Percentiles rank a stretch among this genome's conserved stretches.
These are phyloP conservation scores for Irpex sp. DNA, from an alignment of 1,284 basidiomycete genomes.

Conservation along the genomic window DNA sequence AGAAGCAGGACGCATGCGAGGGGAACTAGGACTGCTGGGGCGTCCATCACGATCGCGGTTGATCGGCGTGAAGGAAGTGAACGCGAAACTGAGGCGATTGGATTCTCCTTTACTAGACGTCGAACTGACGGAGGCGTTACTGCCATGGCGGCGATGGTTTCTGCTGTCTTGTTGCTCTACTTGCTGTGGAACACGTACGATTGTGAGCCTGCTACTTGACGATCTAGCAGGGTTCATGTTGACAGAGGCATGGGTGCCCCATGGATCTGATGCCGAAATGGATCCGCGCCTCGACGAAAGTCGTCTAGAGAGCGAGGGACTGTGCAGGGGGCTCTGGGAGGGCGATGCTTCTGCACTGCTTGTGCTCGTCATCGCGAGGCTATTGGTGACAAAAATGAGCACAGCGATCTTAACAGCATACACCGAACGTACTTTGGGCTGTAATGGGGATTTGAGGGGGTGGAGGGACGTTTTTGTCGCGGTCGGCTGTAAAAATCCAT, in stretches of 20 bases:
- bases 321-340: conserved; percentile 20
- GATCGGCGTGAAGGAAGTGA: conserved; percentile 46
- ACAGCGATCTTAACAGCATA: background rate
- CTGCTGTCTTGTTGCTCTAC: conserved; percentile 21
- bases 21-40: conserved; percentile 23
- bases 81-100: conserved; percentile 57
- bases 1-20: conserved; percentile 22
- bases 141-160: conserved; percentile 29
- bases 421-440: background rate
- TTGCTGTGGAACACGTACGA: conserved; percentile 53
- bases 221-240: conserved; percentile 49
- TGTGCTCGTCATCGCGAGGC: background rate
- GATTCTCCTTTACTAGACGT: conserved; percentile 24
- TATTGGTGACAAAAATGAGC: background rate
- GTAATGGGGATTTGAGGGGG: background rate
- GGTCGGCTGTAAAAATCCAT: background rate
- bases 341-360: conserved; percentile 15
- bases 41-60: conserved; percentile 17
- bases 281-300: conserved; percentile 61
- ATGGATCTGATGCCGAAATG: conserved; percentile 59
- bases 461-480: background rate
- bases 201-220: conserved; percentile 62
- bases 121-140: conserved; percentile 28
- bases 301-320: conserved; percentile 29
- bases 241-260: conserved; percentile 43